A percentile compares a stretch with the other conserved stretches of the same genome.
Evolutionary conservation across 306 rosid species (phyloP).

Genomic region (Castanopsis chinensis): DNA sequence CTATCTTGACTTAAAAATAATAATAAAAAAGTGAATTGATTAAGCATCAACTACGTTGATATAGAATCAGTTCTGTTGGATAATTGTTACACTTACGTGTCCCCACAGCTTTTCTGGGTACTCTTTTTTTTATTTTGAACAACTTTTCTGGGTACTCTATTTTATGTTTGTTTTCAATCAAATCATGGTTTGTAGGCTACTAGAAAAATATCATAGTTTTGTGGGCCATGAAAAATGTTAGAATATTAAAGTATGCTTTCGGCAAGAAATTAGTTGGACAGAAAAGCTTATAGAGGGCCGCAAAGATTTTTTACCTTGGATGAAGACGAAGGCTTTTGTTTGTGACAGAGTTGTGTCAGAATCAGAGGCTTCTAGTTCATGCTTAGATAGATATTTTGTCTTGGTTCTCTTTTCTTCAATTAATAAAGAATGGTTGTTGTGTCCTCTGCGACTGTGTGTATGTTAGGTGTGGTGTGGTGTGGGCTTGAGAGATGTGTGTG

Average conservation of each 20-base stretch:
- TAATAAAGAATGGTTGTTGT: neutral
- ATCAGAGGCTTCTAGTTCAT: neutral
- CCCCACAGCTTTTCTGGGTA: neutral
- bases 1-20: no score
- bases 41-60: neutral
- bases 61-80: neutral
- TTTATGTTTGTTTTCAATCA: no score
- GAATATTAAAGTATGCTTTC: no score
- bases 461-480: neutral
- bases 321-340: no score
- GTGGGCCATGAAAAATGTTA: no score
- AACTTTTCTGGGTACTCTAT: neutral
- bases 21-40: neutral
- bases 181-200: no score
- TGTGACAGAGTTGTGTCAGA: neutral
- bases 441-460: neutral
- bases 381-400: neutral
- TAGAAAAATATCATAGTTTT: no score
- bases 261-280: neutral
- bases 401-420: neutral
- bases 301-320: neutral
- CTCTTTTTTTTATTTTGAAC: no score
- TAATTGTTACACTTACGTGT: neutral
- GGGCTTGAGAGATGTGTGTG: neutral
- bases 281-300: neutral